These are phyloP conservation scores for Daldinia caldariorum DNA, from an alignment of 495 filamentous ascomycete genomes.

Conservation along the genomic window DNA sequence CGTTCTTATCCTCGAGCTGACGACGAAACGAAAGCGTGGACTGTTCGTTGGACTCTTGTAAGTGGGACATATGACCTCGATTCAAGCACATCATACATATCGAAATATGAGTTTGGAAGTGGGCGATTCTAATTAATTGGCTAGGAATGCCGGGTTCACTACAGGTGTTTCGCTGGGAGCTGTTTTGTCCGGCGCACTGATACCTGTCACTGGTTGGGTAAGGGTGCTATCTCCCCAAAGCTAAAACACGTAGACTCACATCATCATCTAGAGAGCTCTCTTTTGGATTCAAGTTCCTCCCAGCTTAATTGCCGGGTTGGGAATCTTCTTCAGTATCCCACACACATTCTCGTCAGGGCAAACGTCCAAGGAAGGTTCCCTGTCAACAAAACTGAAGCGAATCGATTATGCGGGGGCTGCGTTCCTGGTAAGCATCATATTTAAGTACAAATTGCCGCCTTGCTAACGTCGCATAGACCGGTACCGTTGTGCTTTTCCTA, in stretches of 20 bases:
- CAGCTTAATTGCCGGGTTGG: constrained; percentile 63
- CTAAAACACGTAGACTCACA: constrained; percentile 5
- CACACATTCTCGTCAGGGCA: constrained; percentile 48
- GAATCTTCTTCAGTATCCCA: constrained; percentile 69
- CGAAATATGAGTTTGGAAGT: background rate
- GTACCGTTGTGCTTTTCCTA: constrained; percentile 70
- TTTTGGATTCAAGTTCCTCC: constrained; percentile 74
- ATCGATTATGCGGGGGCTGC: constrained; percentile 77
- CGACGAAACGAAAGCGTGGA: constrained; percentile 69
- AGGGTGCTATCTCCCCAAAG: constrained; percentile 35
- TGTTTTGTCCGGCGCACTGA: constrained; percentile 71
- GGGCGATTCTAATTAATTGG: background rate
- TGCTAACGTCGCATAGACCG: constrained; percentile 49
- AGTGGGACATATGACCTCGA: constrained; percentile 44
- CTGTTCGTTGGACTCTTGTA: constrained; percentile 72
- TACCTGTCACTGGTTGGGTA: constrained; percentile 74
- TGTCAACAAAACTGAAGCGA: constrained; percentile 61
- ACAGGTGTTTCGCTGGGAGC: constrained; percentile 76
- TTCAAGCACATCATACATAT: background rate
- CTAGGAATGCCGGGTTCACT: constrained; percentile 65
- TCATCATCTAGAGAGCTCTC: constrained; percentile 65
- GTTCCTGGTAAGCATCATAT: constrained; percentile 61
- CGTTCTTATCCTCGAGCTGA: constrained; percentile 75
- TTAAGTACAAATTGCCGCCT: background rate
- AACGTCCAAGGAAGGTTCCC: constrained; percentile 29